A percentile compares a stretch with the other conserved stretches of the same genome.
phyloP scores from a whole-genome alignment of 1,139 yeast genomes.

The Taphrina deformans region DNA sequence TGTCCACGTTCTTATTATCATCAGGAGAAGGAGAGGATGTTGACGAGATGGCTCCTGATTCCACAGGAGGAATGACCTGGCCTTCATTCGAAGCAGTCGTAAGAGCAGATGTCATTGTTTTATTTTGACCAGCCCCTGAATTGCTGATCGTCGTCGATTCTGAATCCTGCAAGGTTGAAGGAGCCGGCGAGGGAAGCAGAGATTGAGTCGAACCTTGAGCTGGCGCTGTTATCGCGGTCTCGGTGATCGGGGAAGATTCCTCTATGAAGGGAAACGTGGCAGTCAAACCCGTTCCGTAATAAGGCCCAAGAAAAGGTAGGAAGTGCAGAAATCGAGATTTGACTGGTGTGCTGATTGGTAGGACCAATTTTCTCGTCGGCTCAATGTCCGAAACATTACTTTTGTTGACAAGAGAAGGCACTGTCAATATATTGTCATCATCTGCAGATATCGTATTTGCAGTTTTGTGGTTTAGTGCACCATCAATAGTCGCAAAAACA shows the following conservation, averaged over 20 bases:
- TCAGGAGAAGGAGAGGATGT: background rate
- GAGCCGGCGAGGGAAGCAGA: background rate
- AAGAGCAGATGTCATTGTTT: background rate
- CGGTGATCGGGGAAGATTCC: background rate
- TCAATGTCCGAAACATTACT: too few relatives aligned
- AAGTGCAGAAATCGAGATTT: background rate
- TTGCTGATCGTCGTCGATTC: background rate
- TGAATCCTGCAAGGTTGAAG: background rate
- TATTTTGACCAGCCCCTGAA: background rate
- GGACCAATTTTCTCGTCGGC: too few relatives aligned
- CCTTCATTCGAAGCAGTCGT: background rate
- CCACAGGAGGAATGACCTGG: background rate
- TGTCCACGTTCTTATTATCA: background rate
- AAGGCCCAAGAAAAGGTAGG: background rate
- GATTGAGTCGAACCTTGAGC: background rate
- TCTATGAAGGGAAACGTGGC: background rate
- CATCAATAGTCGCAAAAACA: background rate
- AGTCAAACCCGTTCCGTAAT: background rate
- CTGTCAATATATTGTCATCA: background rate
- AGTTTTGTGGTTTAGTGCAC: background rate
- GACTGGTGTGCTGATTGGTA: background rate
- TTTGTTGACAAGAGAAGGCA: background rate
- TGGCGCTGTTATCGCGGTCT: background rate
- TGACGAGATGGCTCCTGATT: background rate
- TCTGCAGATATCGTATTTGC: background rate